Evolutionary conservation across 768 basidiomycete genomes (phyloP).

Genomic region (Serpula lacrymans): DNA sequence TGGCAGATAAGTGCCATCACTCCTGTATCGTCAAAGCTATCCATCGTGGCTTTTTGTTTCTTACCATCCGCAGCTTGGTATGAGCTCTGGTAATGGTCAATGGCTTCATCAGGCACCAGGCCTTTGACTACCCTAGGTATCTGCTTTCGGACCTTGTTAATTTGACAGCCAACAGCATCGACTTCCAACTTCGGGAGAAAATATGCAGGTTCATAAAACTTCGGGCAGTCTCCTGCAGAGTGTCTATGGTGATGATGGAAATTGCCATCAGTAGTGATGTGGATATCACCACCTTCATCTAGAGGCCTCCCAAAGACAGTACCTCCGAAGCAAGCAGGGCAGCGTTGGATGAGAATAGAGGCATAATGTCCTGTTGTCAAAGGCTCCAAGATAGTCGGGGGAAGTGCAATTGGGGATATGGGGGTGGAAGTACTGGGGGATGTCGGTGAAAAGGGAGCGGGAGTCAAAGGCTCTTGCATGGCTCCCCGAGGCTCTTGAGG

Average conservation of each 20-base stretch:
- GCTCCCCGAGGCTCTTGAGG: too few species aligned
- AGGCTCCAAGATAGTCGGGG: too few species aligned
- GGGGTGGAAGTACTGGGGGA: not conserved
- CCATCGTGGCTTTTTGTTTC: constrained; percentile 20
- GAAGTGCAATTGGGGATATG: too few species aligned
- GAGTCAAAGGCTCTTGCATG: constrained; percentile 15
- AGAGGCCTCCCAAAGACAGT: constrained; percentile 6
- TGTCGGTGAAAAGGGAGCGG: not conserved
- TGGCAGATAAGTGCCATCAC: constrained; percentile 37
- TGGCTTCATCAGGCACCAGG: constrained; percentile 27
- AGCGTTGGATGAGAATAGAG: constrained; percentile 14
- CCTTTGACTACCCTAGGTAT: not conserved
- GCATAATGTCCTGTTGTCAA: not conserved
- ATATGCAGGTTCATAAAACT: constrained; percentile 28
- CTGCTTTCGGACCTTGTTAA: constrained; percentile 19
- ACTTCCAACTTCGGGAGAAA: constrained; percentile 34
- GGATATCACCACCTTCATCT: constrained; percentile 32
- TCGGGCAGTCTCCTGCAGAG: constrained; percentile 27
- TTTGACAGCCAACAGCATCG: constrained; percentile 26
- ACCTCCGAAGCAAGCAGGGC: constrained; percentile 29
- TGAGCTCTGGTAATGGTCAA: constrained; percentile 33
- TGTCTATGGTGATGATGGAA: constrained; percentile 35
- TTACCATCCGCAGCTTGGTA: constrained; percentile 32
- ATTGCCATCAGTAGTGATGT: constrained; percentile 35
- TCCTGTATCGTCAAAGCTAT: constrained; percentile 31